phyloP scores from a whole-genome alignment of 2,329 filamentous ascomycete species.

The Gremmenia infestans region DNA sequence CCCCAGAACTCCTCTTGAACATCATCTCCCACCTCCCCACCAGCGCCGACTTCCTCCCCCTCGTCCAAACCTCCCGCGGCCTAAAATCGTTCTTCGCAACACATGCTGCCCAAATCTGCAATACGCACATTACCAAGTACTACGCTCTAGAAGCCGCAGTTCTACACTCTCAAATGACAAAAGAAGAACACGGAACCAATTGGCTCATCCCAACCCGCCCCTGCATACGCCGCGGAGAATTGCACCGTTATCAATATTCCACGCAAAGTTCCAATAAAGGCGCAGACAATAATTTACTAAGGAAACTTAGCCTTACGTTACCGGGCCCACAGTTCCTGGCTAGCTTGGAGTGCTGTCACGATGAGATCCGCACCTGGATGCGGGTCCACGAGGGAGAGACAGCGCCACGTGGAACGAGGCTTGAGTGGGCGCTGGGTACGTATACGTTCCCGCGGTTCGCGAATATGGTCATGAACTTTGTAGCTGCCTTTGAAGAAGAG shows the following conservation, averaged over 20 bases:
- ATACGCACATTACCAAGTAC: constrained; percentile 13
- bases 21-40: constrained; percentile 21
- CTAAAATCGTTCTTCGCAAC: constrained; percentile 15
- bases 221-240: neutral
- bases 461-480: neutral
- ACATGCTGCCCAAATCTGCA: constrained; percentile 20
- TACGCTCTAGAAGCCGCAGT: constrained; percentile 8
- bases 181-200: neutral
- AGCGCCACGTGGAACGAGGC: too few relatives aligned
- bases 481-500: neutral
- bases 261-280: too few relatives aligned
- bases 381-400: neutral
- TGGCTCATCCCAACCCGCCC: constrained; percentile 22
- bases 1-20: constrained; percentile 36
- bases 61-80: constrained; percentile 14
- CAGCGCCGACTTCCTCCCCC: constrained; percentile 9
- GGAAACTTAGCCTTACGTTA: too few relatives aligned
- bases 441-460: too few relatives aligned
- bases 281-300: too few relatives aligned
- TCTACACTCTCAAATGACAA: constrained; percentile 6
- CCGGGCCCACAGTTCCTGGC: too few relatives aligned
- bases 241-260: too few relatives aligned
- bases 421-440: too few relatives aligned
- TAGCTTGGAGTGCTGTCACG: too few relatives aligned
- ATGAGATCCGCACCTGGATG: too few relatives aligned